These are phyloP conservation scores for Penicillium glabrum DNA, from an alignment of 2,329 filamentous ascomycete species.

Conservation along the genomic window DNA sequence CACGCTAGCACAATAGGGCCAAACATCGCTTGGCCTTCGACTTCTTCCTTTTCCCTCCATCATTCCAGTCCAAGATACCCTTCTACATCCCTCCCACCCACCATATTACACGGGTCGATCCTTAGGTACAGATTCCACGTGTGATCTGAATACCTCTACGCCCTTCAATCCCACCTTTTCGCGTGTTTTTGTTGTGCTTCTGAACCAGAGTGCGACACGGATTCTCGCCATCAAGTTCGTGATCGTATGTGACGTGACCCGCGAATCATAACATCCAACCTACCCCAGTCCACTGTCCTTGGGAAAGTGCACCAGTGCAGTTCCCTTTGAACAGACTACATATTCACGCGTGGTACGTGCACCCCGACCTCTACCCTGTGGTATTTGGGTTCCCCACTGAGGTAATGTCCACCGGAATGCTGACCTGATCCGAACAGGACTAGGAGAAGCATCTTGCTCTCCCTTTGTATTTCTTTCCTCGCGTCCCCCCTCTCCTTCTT, in stretches of 20 bases:
- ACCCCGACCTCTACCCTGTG: slow-evolving; percentile 26
- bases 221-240: slow-evolving; percentile 28
- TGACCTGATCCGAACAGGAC: slow-evolving; percentile 32
- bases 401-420: slow-evolving; percentile 36
- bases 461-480: slow-evolving; percentile 23
- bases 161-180: slow-evolving; percentile 13
- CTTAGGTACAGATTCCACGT: slow-evolving; percentile 11
- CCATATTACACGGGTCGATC: slow-evolving; percentile 14
- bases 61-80: slow-evolving; percentile 29
- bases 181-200: slow-evolving; percentile 18
- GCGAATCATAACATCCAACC: slow-evolving; percentile 6
- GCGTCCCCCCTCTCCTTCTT: slow-evolving; percentile 19
- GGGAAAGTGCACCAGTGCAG: slow-evolving; percentile 23
- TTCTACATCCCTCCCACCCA: slow-evolving; percentile 12
- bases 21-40: slow-evolving; percentile 43
- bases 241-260: slow-evolving; percentile 21
- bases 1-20: slow-evolving; percentile 42
- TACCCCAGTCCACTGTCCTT: neutral
- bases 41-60: slow-evolving; percentile 33
- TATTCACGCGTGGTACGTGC: slow-evolving; percentile 42
- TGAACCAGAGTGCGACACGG: slow-evolving; percentile 11
- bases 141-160: slow-evolving; percentile 15
- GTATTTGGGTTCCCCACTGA: slow-evolving; percentile 35
- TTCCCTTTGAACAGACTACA: slow-evolving; percentile 23
- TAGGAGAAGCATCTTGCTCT: slow-evolving; percentile 27